phyloP scores from a whole-genome alignment of 2,329 filamentous ascomycete species.

The Dothideomycetidae sp. region DNA sequence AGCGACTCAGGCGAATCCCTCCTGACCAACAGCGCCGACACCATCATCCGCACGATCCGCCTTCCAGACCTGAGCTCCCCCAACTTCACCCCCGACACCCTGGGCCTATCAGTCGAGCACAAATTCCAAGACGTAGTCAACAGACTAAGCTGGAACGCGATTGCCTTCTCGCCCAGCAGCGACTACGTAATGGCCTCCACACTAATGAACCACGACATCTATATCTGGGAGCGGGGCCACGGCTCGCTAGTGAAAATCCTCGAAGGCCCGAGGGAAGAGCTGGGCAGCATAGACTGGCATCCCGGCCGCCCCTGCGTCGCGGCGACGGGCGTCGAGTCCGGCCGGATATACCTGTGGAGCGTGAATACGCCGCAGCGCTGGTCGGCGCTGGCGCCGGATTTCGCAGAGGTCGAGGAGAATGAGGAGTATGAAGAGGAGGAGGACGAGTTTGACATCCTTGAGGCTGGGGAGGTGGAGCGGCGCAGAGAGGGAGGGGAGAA shows the following conservation, averaged over 20 bases:
- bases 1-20: constrained; percentile 74
- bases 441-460: constrained; percentile 97
- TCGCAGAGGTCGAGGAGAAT: constrained; percentile 95
- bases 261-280: constrained; percentile 90
- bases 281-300: constrained; percentile 96
- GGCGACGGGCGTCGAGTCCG: constrained; percentile 83
- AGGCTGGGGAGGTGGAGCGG: constrained; percentile 85
- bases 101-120: constrained; percentile 85
- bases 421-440: constrained; percentile 91
- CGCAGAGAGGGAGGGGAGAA: constrained; percentile 81
- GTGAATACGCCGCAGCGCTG: constrained; percentile 91
- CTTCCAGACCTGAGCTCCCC: constrained; percentile 55
- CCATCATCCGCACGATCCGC: constrained; percentile 84
- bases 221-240: constrained; percentile 91
- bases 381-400: constrained; percentile 93
- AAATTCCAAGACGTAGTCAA: constrained; percentile 98
- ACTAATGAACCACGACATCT: constrained; percentile 96
- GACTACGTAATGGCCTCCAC: constrained; percentile 95
- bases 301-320: constrained; percentile 74
- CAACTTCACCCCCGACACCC: constrained; percentile 66
- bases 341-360: constrained; percentile 90
- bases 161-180: constrained; percentile 83
- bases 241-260: constrained; percentile 93
- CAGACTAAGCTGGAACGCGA: constrained; percentile 87
- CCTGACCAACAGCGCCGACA: constrained; percentile 84